Evolutionary conservation across 352 stramenopile species (phyloP), one percentile per base, ranked within the genome.

Genomic region (Pythium chondricola): DNA sequence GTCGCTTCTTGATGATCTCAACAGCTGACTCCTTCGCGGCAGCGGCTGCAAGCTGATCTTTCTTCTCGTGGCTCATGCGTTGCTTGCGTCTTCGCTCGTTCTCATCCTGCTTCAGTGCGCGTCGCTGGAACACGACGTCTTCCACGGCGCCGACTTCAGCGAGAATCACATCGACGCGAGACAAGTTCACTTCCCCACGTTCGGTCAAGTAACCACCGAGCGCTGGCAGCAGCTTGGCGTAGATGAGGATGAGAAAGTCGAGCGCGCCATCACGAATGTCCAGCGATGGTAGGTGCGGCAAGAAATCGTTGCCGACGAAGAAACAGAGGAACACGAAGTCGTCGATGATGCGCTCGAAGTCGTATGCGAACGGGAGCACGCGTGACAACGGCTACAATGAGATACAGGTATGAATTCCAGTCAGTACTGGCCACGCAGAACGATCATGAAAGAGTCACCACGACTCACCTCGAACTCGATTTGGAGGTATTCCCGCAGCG

Each of bases 281-380:
- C 26, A 99, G 80, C 46, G 85, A 97, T 6, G 97, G 97, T 36
- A 99, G 67, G 68, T 99, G 96, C 31, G 96, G 97, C 51, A 99
- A 69, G 69, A 99, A 99, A 82, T 99, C 97, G 76, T 98, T 98
- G 1, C 96, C 96, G 2, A 99, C 95, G 64, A 99, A 99, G 71
- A 99, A 99, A 72, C 96, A 99, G 31, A 99, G 70, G 71, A 99
- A 98, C 9, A 99, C 96, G 69, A 99, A 97, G 73, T 99, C 97
- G 69, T 99, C 97, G 29, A 99, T 70, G n/a, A 99, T 61, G 48
- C 96, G 76, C 74, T 99, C 96, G 40, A 99, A 97, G 58, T 98
- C 87, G 67, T 97, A 98, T 43, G 71, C 52, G 69, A 98, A 98
- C 18, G 94, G 90, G 13, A 98, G 58, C 27, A 82, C 74, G 17